These are phyloP conservation scores for Starmerella apicola DNA, from an alignment of 805 yeast species.

Conservation along the genomic window DNA sequence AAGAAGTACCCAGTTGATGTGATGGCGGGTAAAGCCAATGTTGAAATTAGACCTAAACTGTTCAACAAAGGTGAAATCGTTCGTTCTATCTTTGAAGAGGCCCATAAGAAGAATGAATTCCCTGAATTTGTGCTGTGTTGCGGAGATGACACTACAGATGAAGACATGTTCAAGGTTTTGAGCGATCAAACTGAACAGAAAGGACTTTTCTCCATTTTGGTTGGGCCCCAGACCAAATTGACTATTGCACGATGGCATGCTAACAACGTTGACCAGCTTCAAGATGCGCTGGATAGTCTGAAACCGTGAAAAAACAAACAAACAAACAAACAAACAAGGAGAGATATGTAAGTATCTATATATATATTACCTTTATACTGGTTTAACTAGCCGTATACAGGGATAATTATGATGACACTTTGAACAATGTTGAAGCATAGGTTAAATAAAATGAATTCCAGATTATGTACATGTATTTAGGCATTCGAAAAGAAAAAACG, in stretches of 20 bases:
- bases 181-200: constrained; percentile 43
- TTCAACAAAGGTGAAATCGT: constrained; percentile 97
- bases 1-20: constrained; percentile 73
- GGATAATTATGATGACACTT: too few relatives aligned
- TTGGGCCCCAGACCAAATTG: constrained; percentile 30
- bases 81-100: constrained; percentile 50
- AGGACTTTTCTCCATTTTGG: constrained; percentile 18
- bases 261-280: constrained; percentile 17
- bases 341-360: too few relatives aligned
- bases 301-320: background rate
- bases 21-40: constrained; percentile 93
- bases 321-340: background rate
- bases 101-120: constrained; percentile 26
- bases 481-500: too few relatives aligned
- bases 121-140: constrained; percentile 82
- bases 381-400: too few relatives aligned
- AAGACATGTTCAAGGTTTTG: constrained; percentile 85
- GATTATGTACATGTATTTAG: too few relatives aligned
- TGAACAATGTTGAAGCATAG: too few relatives aligned
- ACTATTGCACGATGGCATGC: constrained; percentile 28
- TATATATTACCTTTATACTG: too few relatives aligned
- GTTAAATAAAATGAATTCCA: too few relatives aligned
- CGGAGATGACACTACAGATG: constrained; percentile 96
- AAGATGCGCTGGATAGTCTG: constrained; percentile 16
- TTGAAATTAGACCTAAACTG: constrained; percentile 91